Base-by-base conservation (phyloP, 2,329 filamentous ascomycete species). In the Amylocarpus encephaloides region DNA sequence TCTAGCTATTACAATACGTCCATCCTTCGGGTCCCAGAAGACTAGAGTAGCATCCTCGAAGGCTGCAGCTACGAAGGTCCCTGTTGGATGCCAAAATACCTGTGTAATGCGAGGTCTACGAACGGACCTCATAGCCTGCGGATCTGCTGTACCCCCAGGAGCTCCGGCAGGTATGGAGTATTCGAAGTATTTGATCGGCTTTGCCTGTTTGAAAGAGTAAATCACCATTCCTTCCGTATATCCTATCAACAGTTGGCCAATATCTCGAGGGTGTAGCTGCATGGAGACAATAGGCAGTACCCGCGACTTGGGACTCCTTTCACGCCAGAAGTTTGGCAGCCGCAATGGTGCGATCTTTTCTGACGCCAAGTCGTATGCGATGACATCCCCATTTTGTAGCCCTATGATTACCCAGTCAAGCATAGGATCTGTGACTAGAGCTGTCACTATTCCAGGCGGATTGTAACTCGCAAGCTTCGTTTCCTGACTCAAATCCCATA, bases 131-230 rank as follows among this genome's bases (percentile, higher is more conserved):
- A 81, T 70, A 6, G 77, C 76, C 35, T 77, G 70, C 26, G 82
- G 79, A 63, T 89, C 86, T 10, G 76, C 72, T 64, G 83, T 56
- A 18, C 81, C 52, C n/a, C 92, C 92, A 0, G 88, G 86, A 3
- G 92, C 91, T 13, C 91, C 89, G 10, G 79, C 75, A 0, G 89
- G 88, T 2, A 97, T 68, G 51, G 85, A 77, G 67, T 97, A 97
- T 58, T 91, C 78, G 61, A 95, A 90, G 69, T 82, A 94, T 56
- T 86, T 85, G 42, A 83, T 72, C 0, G 88, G 76, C 52, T 83
- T 78, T 63, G 90, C 91, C 66, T 94, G 86, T 71, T 98, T 97
- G 75, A 98, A 94, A 2, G 89, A 94, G 69, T 94, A 98, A 53
- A 93, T 79, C 42, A 88, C 88, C 5, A 88, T 90, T 12, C 93